A percentile compares a stretch with the other conserved stretches of the same genome.
Evolutionary conservation across 441 rosid species (phyloP).

Genomic region (Geranium incanum): DNA sequence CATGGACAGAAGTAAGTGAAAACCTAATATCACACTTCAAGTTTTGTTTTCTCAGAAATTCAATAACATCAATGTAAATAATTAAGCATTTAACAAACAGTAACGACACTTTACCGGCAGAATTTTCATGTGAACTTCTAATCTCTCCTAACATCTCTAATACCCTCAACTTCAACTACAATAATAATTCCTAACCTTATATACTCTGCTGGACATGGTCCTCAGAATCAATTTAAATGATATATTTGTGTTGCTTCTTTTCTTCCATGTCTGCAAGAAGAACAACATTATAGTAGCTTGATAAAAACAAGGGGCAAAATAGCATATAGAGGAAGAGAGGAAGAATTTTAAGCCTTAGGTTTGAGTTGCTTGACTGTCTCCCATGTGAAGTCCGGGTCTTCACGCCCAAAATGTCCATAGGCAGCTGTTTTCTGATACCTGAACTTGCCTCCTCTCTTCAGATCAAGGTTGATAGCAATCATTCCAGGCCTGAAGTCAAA

Average conservation of each 20-base stretch:
- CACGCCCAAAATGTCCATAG: constrained; percentile 15
- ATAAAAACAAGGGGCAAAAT: background rate
- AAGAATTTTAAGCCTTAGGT: constrained; percentile 5
- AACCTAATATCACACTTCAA: too few species aligned
- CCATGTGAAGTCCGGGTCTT: constrained; percentile 15
- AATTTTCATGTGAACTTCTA: background rate
- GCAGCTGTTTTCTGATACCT: constrained; percentile 12
- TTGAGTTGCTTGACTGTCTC: constrained; percentile 15
- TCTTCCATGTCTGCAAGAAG: background rate
- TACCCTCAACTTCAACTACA: constrained; percentile 7
- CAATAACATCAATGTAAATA: background rate
- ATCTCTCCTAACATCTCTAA: background rate
- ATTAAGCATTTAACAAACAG: background rate
- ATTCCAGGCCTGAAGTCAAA: constrained; percentile 10
- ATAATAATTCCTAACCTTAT: constrained; percentile 2
- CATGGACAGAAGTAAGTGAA: too few species aligned
- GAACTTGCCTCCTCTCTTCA: constrained; percentile 10
- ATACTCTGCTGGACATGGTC: background rate
- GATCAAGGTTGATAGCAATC: constrained; percentile 11
- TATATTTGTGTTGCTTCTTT: too few species aligned
- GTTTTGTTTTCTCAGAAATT: too few species aligned
- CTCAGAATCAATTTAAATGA: background rate
- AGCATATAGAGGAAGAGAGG: background rate
- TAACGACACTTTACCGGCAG: background rate
- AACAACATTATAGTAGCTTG: background rate